Conservation (phyloP, 768 basidiomycete genomes). For the Steccherinum ochraceum region DNA sequence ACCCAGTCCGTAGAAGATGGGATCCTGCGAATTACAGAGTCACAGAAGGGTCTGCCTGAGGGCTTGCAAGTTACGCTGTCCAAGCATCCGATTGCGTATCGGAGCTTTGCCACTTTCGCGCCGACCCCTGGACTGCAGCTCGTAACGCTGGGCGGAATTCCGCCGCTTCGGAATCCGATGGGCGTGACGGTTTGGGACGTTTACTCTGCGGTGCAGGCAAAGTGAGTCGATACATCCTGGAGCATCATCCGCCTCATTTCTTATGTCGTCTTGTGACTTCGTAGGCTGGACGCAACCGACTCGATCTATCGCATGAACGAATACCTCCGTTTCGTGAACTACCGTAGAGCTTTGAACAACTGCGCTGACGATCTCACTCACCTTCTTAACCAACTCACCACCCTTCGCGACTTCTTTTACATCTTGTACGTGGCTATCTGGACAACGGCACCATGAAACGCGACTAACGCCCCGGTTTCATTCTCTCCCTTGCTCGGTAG, state of each 20-base stretch:
- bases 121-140: not conserved
- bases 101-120: slow-evolving; percentile 2
- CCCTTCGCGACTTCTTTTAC: not conserved
- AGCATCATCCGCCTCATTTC: not conserved
- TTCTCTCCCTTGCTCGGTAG: not conserved
- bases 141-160: not conserved
- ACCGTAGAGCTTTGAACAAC: not conserved
- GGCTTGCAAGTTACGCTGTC: not conserved
- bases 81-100: not conserved
- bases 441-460: too few relatives aligned
- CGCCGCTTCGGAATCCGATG: not conserved
- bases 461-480: not conserved
- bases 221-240: not conserved
- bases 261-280: not conserved
- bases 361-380: not conserved
- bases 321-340: not conserved
- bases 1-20: not conserved
- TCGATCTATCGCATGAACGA: not conserved
- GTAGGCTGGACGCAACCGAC: not conserved
- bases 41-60: not conserved
- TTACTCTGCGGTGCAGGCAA: not conserved
- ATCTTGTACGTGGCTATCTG: not conserved
- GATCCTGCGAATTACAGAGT: not conserved
- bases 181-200: not conserved
- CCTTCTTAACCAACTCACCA: not conserved